phyloP scores from a whole-genome alignment of 495 filamentous ascomycete genomes.

The Hypoxylon perforatum region DNA sequence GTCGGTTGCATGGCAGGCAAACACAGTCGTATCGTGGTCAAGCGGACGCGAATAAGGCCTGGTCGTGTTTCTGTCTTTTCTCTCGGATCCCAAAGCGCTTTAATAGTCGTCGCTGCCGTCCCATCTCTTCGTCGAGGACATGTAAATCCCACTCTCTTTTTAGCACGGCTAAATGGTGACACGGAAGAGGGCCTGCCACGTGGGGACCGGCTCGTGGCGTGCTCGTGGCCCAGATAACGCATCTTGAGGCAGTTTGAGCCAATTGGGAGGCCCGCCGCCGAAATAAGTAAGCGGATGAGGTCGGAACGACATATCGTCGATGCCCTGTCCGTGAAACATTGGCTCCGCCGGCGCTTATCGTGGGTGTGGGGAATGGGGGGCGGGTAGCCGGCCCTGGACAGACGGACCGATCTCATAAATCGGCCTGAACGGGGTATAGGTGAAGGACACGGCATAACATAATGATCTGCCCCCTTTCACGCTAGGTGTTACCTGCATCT shows the following conservation, averaged over 20 bases:
- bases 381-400: no score
- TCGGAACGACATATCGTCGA: neutral
- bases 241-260: no score
- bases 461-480: no score
- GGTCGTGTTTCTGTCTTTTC: neutral
- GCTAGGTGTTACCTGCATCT: no score
- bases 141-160: neutral
- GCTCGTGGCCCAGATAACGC: neutral
- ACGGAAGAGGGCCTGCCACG: neutral
- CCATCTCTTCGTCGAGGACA: neutral
- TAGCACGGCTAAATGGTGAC: neutral
- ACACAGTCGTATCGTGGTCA: neutral
- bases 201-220: neutral
- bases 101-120: neutral
- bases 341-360: no score
- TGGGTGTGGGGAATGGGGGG: no score
- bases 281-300: conserved; percentile 2
- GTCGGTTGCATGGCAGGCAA: neutral
- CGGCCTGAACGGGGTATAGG: no score
- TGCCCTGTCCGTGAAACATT: conserved; percentile 1
- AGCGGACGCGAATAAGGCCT: neutral
- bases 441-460: no score
- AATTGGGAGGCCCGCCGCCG: neutral
- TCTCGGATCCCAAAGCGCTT: neutral
- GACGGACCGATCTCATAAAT: no score